These are phyloP conservation scores for Sanghuangporus baumii DNA, from an alignment of 1,284 basidiomycete genomes.

Conservation along the genomic window DNA sequence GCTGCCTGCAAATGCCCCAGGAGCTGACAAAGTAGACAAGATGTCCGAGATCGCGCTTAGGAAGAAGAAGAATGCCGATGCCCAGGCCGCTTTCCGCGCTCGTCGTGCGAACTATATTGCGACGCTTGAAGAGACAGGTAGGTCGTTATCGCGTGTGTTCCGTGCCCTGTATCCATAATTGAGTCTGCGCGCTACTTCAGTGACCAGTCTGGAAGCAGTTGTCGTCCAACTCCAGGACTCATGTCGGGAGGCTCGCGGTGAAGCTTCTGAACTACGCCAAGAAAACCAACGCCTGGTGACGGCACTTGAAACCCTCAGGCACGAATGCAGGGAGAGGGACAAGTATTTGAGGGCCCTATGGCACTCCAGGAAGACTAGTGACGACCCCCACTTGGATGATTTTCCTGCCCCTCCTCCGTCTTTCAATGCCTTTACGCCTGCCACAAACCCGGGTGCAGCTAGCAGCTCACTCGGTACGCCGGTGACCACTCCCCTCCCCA, in stretches of 20 bases:
- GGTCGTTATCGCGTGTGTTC: slow-evolving; percentile 22
- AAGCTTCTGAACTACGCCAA: slow-evolving; percentile 52
- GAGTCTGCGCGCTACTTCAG: slow-evolving; percentile 29
- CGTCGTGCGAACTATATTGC: slow-evolving; percentile 79
- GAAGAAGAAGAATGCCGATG: slow-evolving; percentile 83
- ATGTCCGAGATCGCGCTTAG: slow-evolving; percentile 60
- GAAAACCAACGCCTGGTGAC: slow-evolving; percentile 52
- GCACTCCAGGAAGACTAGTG: slow-evolving; percentile 51
- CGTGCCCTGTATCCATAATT: slow-evolving; percentile 17
- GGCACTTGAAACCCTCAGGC: slow-evolving; percentile 26
- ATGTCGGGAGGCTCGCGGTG: slow-evolving; percentile 57
- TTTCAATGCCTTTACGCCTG: slow-evolving; percentile 25
- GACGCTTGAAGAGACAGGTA: slow-evolving; percentile 82
- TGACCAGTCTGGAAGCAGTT: slow-evolving; percentile 74
- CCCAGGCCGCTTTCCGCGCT: slow-evolving; percentile 66
- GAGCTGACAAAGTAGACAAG: slow-evolving; percentile 32
- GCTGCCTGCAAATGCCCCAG: slow-evolving; percentile 20
- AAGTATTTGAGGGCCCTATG: slow-evolving; percentile 63
- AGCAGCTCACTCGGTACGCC: slow-evolving; percentile 16
- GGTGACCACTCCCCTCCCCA: slow-evolving; percentile 11
- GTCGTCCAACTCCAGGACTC: slow-evolving; percentile 78
- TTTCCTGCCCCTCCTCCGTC: slow-evolving; percentile 46
- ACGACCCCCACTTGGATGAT: slow-evolving; percentile 48
- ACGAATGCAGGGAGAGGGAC: slow-evolving; percentile 64
- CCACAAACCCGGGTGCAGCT: slow-evolving; percentile 1